Base-by-base conservation (phyloP, 192 early-diverging fungal species). In the Podochytrium sp. region DNA sequence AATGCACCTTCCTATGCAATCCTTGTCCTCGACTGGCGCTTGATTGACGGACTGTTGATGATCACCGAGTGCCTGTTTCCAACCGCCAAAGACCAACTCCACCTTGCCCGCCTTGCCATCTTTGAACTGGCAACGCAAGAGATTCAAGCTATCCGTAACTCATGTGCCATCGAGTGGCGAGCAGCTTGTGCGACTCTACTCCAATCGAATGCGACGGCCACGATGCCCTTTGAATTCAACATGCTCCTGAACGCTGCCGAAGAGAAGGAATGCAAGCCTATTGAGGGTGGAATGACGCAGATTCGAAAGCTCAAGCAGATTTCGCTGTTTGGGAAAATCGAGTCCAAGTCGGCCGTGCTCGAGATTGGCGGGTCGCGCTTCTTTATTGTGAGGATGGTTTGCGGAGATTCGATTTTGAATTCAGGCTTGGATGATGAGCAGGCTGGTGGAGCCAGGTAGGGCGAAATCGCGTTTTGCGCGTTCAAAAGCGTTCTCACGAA, bases 261-360 rank as follows among this genome's bases (percentile, higher is more conserved):
- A 23, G 7, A 55, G 23, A 25, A 55, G 7, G 7, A 5, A 55
- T 55, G 7, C 7, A 6, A 7, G 20, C 20, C 30, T 7, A 29
- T 23, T 55, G 23, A 20, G 20, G 52, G 30, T 47, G 10, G 43
- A 47, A 56, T 56, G 12, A 12, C 5, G 18, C 12, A 27, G 37
- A 35, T 61, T 16, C 29, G 34, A 35, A 25, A 34, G 7, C 20
- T 65, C 2, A 65, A 65, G 33, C 63, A 42, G 41, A 42, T 47
- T 20, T 47, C 40, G n/a, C 41, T 69, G 14, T 69, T 69, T 51
- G 66, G 50, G 12, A 35, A 1, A 30, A 2, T 69, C 7, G n/a
- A 33, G 10, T 16, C 32, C 23, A 69, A 69, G 51, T 25, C 50
- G 47, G 47, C 29, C 14, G n/a, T 69, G 10, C 40, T 69, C 10